Percentiles rank a stretch among this genome's conserved stretches.
Conservation (phyloP, 2,329 filamentous ascomycete species). For the Botrytis pseudocinerea region DNA sequence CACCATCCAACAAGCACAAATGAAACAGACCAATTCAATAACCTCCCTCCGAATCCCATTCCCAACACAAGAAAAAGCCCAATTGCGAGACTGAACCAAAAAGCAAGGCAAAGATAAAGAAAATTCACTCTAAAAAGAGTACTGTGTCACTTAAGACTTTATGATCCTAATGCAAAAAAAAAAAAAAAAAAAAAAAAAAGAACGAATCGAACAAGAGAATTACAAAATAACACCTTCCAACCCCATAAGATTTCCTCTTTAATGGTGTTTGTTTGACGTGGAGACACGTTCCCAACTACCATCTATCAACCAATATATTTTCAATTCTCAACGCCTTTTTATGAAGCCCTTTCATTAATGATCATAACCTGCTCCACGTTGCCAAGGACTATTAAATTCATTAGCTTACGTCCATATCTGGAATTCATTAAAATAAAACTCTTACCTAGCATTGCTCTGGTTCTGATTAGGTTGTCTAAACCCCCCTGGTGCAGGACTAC, state of each 20-base stretch:
- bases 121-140: slow-evolving; percentile 8
- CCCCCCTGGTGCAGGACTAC: slow-evolving; percentile 42
- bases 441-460: slow-evolving; percentile 49
- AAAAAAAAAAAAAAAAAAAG: slow-evolving; percentile 12
- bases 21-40: slow-evolving; percentile 1
- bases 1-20: not conserved
- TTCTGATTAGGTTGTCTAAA: slow-evolving; percentile 44
- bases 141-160: slow-evolving; percentile 7
- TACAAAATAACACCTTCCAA: slow-evolving; percentile 37
- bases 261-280: not conserved
- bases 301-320: slow-evolving; percentile 26
- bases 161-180: slow-evolving; percentile 14
- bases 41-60: slow-evolving; percentile 1
- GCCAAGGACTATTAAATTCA: slow-evolving; percentile 50
- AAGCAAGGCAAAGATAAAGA: slow-evolving; percentile 2
- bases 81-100: not conserved
- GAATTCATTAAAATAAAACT: not conserved
- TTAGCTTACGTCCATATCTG: slow-evolving; percentile 31
- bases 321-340: slow-evolving; percentile 34
- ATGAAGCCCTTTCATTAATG: slow-evolving; percentile 43
- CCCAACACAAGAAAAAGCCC: slow-evolving; percentile 12
- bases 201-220: slow-evolving; percentile 29
- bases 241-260: slow-evolving; percentile 13
- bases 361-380: slow-evolving; percentile 58
- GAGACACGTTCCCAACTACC: slow-evolving; percentile 26